Evolutionary conservation across 1,284 basidiomycete genomes (phyloP), one percentile per base, ranked within the genome.

Genomic region (Melampsora medusae): DNA sequence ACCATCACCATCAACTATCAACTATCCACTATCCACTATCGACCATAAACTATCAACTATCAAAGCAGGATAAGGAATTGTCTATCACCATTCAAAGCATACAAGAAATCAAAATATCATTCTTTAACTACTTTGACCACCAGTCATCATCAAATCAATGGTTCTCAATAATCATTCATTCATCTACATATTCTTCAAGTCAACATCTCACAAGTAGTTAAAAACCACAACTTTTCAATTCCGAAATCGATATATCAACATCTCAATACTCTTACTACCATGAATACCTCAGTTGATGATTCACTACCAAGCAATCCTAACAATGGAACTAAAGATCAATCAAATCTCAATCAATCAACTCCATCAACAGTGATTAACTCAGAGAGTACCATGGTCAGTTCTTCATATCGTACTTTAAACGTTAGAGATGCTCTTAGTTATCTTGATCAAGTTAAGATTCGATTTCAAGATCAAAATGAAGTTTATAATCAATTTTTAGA

Each of bases 381-480:
- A 22, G 50, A 56, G 10, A 56, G 25, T 56, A n/a, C 25, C 1
- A 17, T 19, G 1, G 50, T 10, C 28, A 22, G 1, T 22, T 22
- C 33, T 28, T 68, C 66, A 22, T 76, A 61, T 69, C 73, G 73
- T n/a, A 76, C 73, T 28, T 66, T 76, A 19, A 76, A 76, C 46
- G 73, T 76, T 12, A 59, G 67, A 22, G 73, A 76, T 61, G 73
- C 73, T 28, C 73, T 76, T 59, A 69, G 73, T 59, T 76, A 76
- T 61, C 73, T 76, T 42, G 73, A 76, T 64, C 73, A 76, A 60
- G 73, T 76, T 50, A 76, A 76, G 35, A 35, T 76, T 50, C 73
- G 73, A 19, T 76, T 76, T 67, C 73, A 76, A 17, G 73, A 76
- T 50, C 73, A 76, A 46, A 76, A 68, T 60, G 73, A 76, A 50